phyloP scores from a whole-genome alignment of 139 green algal species.

The Tetradesmus lagerheimii region DNA sequence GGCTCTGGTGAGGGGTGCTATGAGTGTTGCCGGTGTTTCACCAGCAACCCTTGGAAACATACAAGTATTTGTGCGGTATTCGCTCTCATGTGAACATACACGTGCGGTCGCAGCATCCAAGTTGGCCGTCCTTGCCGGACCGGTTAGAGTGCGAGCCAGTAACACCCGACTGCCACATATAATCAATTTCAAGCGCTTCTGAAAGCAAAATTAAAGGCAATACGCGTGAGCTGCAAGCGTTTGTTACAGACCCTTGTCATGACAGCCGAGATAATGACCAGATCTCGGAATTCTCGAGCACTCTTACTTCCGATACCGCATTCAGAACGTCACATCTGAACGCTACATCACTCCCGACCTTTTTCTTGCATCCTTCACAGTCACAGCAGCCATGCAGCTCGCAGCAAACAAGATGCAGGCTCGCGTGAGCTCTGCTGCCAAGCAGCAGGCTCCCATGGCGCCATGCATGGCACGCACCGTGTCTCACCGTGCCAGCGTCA shows the following conservation, averaged over 20 bases:
- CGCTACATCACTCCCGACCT: not conserved
- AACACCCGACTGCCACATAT: no score
- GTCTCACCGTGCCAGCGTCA: not conserved
- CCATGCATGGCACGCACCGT: constrained; percentile 14
- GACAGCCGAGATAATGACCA: not conserved
- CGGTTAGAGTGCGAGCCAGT: no score
- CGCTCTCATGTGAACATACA: no score
- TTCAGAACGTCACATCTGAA: not conserved
- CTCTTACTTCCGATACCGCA: not conserved
- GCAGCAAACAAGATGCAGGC: constrained; percentile 15
- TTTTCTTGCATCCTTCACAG: not conserved
- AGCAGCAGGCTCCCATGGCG: not conserved
- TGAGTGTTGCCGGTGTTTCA: no score
- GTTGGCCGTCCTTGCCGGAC: no score
- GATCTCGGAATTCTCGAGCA: constrained; percentile 4
- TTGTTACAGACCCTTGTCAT: not conserved
- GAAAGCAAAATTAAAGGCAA: no score
- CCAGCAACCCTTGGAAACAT: no score
- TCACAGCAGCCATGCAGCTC: constrained; percentile 27
- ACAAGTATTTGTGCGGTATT: no score
- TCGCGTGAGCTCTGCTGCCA: constrained; percentile 34
- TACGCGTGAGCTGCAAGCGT: no score
- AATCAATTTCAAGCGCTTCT: no score
- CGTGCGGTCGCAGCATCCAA: no score
- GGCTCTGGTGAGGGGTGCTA: no score